phyloP scores from a whole-genome alignment of 495 filamentous ascomycete genomes.

The Schizothecium vesticola region DNA sequence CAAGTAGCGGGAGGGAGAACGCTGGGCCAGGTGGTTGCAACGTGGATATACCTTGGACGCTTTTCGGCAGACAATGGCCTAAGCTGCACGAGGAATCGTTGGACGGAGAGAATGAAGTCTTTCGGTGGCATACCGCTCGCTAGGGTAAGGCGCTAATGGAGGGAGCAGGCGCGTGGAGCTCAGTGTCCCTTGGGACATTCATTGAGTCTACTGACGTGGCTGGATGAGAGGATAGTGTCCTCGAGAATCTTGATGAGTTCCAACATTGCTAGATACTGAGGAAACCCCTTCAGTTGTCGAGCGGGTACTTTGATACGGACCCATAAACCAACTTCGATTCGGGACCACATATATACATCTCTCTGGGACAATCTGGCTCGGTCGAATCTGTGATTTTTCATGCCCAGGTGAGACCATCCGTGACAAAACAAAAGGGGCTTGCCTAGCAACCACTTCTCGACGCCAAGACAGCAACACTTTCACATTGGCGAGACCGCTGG shows the following conservation, averaged over 20 bases:
- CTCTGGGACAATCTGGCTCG: neutral
- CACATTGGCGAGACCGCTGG: neutral
- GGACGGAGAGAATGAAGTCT: neutral
- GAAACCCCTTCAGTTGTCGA: too few relatives aligned
- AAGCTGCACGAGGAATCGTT: neutral
- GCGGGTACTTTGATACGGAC: too few relatives aligned
- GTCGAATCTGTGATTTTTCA: neutral
- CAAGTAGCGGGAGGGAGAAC: neutral
- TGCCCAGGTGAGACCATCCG: neutral
- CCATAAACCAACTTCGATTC: too few relatives aligned
- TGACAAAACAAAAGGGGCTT: neutral
- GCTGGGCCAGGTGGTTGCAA: neutral
- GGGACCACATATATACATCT: too few relatives aligned
- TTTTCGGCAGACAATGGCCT: neutral
- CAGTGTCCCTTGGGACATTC: neutral
- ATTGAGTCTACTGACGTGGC: neutral
- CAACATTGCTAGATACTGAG: too few relatives aligned
- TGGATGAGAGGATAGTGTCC: neutral
- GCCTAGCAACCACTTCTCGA: neutral
- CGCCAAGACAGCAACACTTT: neutral
- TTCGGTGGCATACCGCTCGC: neutral
- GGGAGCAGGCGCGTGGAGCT: neutral
- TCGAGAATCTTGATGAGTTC: too few relatives aligned
- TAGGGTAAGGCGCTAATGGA: too few relatives aligned
- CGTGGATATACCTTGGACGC: neutral